Base-by-base conservation (phyloP, 768 basidiomycete genomes). In the Tricholoma sp. region DNA sequence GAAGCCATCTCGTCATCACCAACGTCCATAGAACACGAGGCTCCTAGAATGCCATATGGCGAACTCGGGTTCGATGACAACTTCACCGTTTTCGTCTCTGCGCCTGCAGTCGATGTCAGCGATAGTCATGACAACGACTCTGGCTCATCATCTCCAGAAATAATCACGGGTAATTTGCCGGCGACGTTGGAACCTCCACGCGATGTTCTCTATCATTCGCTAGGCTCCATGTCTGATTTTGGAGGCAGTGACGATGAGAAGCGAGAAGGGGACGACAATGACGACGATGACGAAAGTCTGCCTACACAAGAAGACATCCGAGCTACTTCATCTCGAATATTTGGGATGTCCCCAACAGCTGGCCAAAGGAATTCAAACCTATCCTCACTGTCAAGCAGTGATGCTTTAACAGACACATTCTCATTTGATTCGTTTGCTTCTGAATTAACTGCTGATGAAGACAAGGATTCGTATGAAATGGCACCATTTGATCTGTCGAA, bases 1-100 rank as follows among this genome's bases (percentile, higher is more conserved):
- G 68, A 66, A n/a, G 59, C 53, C 2, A 62, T 65, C 41, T 61
- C 59, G 45, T 49, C 50, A n/a, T 70, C 70, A 24, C 68, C 72
- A 2, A 67, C 66, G 37, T 58, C 36, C 31, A 53, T 63, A 24
- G 65, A 67, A 9, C 45, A 53, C 6, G 57, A 29, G 7, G 10
- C 15, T 10, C 0, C 8, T 15, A 2, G 32, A 31, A 32, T 15
- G 4, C 29, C 47, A n/a, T 31, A 52, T 10, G 51, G 52, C 45
- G 9, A 33, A 3, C 28, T 36, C 13, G 51, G 76, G 76, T 3
- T 93, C 61, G 91, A 92, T 53, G 91, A 93, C 63, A 88, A 94
- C 67, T 94, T 94, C 64, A 78, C 84, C 2, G 84, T 81, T 29
- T 89, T 89, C 59, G 79, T 90, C 15, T 84, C 86, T 32, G 86